A percentile compares a stretch with the other conserved stretches of the same genome.
phyloP scores from a whole-genome alignment of 2,329 filamentous ascomycete species.

The Neocucurbitaria cava region DNA sequence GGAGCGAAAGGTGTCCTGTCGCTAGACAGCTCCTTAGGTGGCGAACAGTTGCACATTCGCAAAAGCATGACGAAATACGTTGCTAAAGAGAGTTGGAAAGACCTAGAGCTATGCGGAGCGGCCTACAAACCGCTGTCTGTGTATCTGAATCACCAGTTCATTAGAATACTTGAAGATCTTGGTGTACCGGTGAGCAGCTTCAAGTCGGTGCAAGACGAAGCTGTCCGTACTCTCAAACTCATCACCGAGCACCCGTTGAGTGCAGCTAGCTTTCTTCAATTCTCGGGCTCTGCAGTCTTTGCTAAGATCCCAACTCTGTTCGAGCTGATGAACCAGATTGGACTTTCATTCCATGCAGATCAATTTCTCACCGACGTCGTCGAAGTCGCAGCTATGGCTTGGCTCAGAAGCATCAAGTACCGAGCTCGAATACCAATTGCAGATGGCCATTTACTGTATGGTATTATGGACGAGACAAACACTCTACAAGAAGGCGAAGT shows the following conservation, averaged over 20 bases:
- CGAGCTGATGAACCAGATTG: constrained; percentile 62
- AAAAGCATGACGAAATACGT: constrained; percentile 82
- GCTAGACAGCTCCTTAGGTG: constrained; percentile 67
- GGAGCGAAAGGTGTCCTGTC: constrained; percentile 71
- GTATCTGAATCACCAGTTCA: constrained; percentile 78
- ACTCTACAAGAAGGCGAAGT: constrained; percentile 71
- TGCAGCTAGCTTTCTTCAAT: constrained; percentile 69
- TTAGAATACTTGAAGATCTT: constrained; percentile 87
- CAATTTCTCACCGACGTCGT: constrained; percentile 73
- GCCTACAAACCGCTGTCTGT: constrained; percentile 71
- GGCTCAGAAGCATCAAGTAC: constrained; percentile 78
- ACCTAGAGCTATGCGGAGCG: constrained; percentile 76
- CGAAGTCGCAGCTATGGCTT: constrained; percentile 72
- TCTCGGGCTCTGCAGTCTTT: constrained; percentile 65
- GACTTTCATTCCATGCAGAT: constrained; percentile 71
- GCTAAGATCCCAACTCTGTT: constrained; percentile 70
- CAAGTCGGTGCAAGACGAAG: constrained; percentile 67
- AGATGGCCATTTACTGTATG: constrained; percentile 77
- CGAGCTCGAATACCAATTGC: constrained; percentile 76
- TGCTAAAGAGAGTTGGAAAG: constrained; percentile 51
- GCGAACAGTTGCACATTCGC: constrained; percentile 67
- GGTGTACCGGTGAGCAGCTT: constrained; percentile 67
- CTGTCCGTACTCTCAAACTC: constrained; percentile 64
- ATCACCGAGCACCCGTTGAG: constrained; percentile 66
- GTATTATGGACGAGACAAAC: constrained; percentile 82